Base-by-base conservation (phyloP, 2,329 filamentous ascomycete genomes). In the Calonectria crousiana region DNA sequence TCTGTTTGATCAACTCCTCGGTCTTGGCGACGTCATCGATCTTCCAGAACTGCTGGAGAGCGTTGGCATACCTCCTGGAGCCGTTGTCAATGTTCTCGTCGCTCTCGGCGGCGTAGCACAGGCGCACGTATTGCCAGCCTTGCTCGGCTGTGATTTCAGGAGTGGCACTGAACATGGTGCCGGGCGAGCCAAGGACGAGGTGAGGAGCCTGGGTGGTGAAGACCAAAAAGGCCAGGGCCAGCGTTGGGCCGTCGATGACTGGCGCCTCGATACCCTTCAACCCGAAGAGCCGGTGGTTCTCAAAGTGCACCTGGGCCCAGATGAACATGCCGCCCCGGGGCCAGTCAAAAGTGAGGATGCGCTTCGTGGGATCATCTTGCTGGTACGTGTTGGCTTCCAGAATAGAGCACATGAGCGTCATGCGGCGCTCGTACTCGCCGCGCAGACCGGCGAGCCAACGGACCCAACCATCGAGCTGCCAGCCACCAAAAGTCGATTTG, bases 251-350 rank as follows among this genome's bases (percentile, higher is more conserved):
- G 65, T 89, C 85, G 26, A 94, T 85, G 47, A 90, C 84, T 23
- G 84, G 82, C 2, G 83, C 51, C 14, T 64, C 70, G 30, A 80
- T 76, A 32, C 84, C 82, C 53, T 79, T 76, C 3, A 83, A 83
- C 67, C 83, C 80, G 82, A 88, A 92, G 18, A 98, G 88, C 16
- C 95, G 95, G 81, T 98, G 95, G 2, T 88, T 87, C 69, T 93
- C 90, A 79, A 95, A 93, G 82, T 92, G 89, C 74, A 97, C 85
- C 71, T 91, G 89, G 4, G 98, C 80, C 96, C 96, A 98, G 71
- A 97, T 85, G 84, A 98, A 98, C 95, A 98, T 98, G 81, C 96
- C 96, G 44, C 93, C 96, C 34, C 94, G 91, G 1, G 96, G 95
- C 89, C 94, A 95, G 78, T 90, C 85, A 82, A 97, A 98, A 58